These are phyloP conservation scores for Discostella stelligeroides DNA, from an alignment of 108 stramenopile species.

Conservation along the genomic window DNA sequence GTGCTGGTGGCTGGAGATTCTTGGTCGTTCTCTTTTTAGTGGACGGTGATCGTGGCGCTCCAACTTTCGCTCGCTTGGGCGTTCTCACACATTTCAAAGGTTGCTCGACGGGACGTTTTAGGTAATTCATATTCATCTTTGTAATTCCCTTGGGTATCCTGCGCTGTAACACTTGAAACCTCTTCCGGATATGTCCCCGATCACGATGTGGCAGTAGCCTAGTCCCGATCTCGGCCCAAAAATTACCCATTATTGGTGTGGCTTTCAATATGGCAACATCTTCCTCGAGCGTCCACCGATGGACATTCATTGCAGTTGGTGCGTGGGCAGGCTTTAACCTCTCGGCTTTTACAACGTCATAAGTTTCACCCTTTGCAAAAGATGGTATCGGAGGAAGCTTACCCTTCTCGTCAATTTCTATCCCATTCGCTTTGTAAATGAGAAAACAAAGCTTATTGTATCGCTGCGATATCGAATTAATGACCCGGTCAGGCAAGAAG, in stretches of 20 bases:
- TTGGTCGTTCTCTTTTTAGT: conserved; percentile 5
- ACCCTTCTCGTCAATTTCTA: conserved; percentile 70
- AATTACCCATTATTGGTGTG: conserved; percentile 77
- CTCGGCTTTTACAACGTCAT: conserved; percentile 52
- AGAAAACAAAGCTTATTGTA: conserved; percentile 83
- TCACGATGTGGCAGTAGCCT: conserved; percentile 83
- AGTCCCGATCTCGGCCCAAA: conserved; percentile 83
- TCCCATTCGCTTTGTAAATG: conserved; percentile 76
- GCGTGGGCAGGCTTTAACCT: conserved; percentile 59
- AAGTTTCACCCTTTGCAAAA: conserved; percentile 48
- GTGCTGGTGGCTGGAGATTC: background rate
- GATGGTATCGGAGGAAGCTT: conserved; percentile 66
- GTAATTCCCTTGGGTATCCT: conserved; percentile 59
- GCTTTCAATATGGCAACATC: conserved; percentile 80
- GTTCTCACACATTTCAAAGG: conserved; percentile 6
- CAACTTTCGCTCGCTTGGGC: conserved; percentile 10
- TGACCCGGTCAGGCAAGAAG: conserved; percentile 77
- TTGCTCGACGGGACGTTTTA: conserved; percentile 19
- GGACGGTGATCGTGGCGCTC: background rate
- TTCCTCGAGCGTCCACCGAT: conserved; percentile 88
- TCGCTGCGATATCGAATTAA: conserved; percentile 79
- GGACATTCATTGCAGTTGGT: conserved; percentile 83
- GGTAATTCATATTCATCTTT: conserved; percentile 40
- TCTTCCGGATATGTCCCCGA: conserved; percentile 82
- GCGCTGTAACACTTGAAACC: conserved; percentile 84